Evolutionary conservation across 192 early-diverging fungal genomes (phyloP), one percentile per base, ranked within the genome.

Genomic region (Coemansia umbellata): DNA sequence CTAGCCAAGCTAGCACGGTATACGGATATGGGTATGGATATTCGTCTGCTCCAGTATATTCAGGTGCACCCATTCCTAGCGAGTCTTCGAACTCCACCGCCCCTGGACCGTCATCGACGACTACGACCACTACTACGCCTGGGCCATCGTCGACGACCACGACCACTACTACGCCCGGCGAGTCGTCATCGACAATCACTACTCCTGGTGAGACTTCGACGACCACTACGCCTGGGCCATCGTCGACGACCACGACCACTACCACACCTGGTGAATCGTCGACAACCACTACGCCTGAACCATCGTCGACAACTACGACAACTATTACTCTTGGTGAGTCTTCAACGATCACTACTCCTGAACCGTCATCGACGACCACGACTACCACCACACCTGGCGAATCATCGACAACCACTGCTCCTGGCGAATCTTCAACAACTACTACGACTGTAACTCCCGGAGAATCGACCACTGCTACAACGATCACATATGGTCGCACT

Each of bases 401-500:
- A 15, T 19, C 39, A 31, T 24, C 48, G 8, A 37, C 54, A n/a
- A 40, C 24, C 17, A 19, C 39, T 4, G 8, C 18, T 33, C 28
- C 43, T 8, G 22, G 10, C 6, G 26, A 19, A 0, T 32, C 21
- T 27, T 14, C 22, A 2, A 53, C 51, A 2, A 53, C 53, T 14
- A 55, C 15, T n/a, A 35, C 42, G 3, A 33, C 42, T 32, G 21
- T 21, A 10, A 41, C 36, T 10, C 10, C 51, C 14, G 51, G 26
- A 8, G 13, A 17, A 10, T 44, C 58, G 6, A 60, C 37, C 6
- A 50, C 58, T 24, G 43, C 58, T 5, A 35, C 41, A 21, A 51
- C 57, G 23, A 22, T 37, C 26, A 60, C 58, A 23, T 8, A 21
- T 24, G 35, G 30, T 15, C 31, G 47, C 31, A 27, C 58, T 33